Evolutionary conservation across 208 protist genomes (phyloP).

Genomic region (Herpetomonas tarakana): DNA sequence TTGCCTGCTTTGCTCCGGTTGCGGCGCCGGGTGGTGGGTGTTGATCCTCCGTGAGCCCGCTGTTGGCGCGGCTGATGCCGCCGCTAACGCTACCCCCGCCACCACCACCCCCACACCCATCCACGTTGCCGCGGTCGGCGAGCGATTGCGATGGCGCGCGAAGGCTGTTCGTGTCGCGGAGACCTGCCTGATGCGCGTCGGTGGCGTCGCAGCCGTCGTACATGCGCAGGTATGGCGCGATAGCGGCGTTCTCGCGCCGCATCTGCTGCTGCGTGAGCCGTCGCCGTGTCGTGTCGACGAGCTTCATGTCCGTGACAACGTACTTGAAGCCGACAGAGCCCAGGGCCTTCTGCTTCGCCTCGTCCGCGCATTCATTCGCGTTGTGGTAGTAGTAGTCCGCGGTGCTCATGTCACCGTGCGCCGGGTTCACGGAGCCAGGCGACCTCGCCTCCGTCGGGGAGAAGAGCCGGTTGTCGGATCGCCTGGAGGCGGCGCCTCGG

Average conservation of each 20-base stretch:
- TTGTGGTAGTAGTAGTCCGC: background rate
- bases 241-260: background rate
- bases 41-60: too few species aligned
- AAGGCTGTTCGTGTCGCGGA: slow-evolving; percentile 1
- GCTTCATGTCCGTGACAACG: slow-evolving; percentile 55
- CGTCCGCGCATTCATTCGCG: background rate
- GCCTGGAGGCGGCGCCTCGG: background rate
- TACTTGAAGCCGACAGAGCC: slow-evolving; percentile 80
- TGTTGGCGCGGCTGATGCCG: background rate
- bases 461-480: too few species aligned
- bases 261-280: slow-evolving; percentile 22
- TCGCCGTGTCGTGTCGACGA: slow-evolving; percentile 52
- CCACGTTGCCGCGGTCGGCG: too few species aligned
- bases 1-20: too few species aligned
- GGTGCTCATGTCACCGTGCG: background rate
- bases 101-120: too few species aligned
- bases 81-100: background rate
- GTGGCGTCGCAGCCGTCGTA: background rate
- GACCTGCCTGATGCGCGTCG: background rate
- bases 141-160: background rate
- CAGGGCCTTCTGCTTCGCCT: slow-evolving; percentile 9
- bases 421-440: too few species aligned
- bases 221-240: background rate
- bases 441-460: too few species aligned
- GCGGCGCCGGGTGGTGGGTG: too few species aligned